Percentiles rank a stretch among this genome's conserved stretches.
phyloP scores from a whole-genome alignment of 225 moss, liverwort and hornwort genomes.

The Sphagnum contortum region DNA sequence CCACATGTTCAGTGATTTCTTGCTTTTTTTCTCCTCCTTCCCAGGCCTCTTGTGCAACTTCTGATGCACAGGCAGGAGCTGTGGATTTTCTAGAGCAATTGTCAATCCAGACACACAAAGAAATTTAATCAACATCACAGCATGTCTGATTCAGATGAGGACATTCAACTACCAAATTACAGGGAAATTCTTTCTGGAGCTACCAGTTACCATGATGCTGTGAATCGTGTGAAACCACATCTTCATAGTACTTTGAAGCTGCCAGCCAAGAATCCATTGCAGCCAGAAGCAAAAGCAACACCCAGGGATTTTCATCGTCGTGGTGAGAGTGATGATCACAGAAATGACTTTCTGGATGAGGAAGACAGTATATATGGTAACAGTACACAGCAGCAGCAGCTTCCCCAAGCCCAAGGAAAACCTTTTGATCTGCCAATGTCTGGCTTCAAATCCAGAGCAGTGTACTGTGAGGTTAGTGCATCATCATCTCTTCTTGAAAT shows the following conservation, averaged over 20 bases:
- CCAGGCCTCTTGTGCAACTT: no score
- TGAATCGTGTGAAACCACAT: constrained; percentile 1
- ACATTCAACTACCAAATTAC: no score
- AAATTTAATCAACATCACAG: no score
- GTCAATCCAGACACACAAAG: no score
- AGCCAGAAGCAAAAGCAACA: constrained; percentile 5
- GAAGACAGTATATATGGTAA: not conserved
- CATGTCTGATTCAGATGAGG: no score
- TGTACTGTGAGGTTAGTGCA: constrained; percentile 26
- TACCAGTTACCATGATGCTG: constrained; percentile 5
- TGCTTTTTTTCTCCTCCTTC: no score
- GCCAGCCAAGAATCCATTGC: not conserved
- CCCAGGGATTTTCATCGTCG: constrained; percentile 13
- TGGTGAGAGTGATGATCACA: constrained; percentile 13
- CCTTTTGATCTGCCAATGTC: constrained; percentile 2
- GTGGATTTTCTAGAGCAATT: no score
- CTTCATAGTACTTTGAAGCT: not conserved
- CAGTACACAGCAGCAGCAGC: not conserved
- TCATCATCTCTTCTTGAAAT: no score
- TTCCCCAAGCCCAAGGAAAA: not conserved
- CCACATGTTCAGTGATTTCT: no score
- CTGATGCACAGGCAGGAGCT: no score
- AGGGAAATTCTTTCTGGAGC: not conserved
- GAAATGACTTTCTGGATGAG: constrained; percentile 14
- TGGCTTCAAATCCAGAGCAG: constrained; percentile 28